These are phyloP conservation scores for Boletus fagicola DNA, from an alignment of 768 basidiomycete species.

Conservation along the genomic window DNA sequence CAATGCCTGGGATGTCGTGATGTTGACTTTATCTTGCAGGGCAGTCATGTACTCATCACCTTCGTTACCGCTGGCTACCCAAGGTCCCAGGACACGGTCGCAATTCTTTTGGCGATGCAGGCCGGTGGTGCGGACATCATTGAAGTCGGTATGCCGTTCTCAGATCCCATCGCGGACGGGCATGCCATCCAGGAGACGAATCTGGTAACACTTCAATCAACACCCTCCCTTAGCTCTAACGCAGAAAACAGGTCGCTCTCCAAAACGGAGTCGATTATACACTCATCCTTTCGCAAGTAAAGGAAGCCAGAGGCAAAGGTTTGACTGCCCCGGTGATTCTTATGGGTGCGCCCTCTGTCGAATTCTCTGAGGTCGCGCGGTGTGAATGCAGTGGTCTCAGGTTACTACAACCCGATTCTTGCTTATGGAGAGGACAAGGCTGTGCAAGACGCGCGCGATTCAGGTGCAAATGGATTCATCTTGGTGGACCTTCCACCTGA, in stretches of 20 bases:
- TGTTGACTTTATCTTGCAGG: neutral
- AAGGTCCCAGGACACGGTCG: neutral
- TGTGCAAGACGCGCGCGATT: neutral
- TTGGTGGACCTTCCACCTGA: neutral
- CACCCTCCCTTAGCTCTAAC: neutral
- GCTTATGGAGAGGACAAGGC: neutral
- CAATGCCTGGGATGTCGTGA: neutral
- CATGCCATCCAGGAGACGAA: neutral
- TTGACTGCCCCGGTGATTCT: neutral
- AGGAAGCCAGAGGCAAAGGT: neutral
- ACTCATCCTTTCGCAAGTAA: neutral
- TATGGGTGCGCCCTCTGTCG: neutral
- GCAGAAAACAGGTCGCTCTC: neutral
- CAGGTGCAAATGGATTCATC: neutral
- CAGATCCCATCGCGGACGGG: neutral
- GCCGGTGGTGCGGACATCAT: neutral
- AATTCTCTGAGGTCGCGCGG: neutral
- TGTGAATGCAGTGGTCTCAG: neutral
- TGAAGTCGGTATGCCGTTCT: neutral
- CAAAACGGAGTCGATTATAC: neutral
- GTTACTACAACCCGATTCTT: neutral
- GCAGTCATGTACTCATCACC: neutral
- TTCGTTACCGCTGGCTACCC: neutral
- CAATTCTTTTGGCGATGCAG: neutral
- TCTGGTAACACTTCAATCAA: neutral